Evolutionary conservation across 441 rosid genomes (phyloP), one percentile per base, ranked within the genome.

Genomic region (Brassica balearica): DNA sequence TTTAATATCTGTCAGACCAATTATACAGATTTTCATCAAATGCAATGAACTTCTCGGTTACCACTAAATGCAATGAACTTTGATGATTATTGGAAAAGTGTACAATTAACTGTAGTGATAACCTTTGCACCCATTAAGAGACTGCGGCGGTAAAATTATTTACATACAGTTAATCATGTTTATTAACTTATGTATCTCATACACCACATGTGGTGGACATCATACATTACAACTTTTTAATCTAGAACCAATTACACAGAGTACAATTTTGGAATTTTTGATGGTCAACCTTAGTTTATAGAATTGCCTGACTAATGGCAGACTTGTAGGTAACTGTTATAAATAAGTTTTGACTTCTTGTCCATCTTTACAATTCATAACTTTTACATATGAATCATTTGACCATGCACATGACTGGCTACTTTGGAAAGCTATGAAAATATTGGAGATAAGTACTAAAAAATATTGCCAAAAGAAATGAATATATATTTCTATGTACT

Each of bases 41-140:
- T 79, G 43, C 82, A 79, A 5, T 78, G 74, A 78, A 73, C 70
- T 29, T 72, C 68, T 38, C 41, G 23, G 15, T 12, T 65, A 58
- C 41, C 46, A 34, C 71, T 59, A 72, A 72, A 61, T 78, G 77
- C 73, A 78, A 46, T 78, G 81, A 78, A 78, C 81, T 59, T 59
- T 78, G 32, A 56, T 58, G 19, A 51, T 72, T 72, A 59, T 32
- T 14, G 3, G n/a, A 77, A 15, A 72, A 46, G 25, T 4, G 65
- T 66, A 66, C 41, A 32, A 8, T 56, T 65, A 56, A 51, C 56
- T 64, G 19, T 6, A n/a, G 11, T 11, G 20, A 17, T 56, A 14
- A 76, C 2, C 19, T 46, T 48, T 48, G 46, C 69, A 46, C 12
- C 58, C 25, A 9, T 46, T 17, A 68, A 41, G 14, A 74, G 27